phyloP scores from a whole-genome alignment of 805 yeast species.

The Lipomyces orientalis region DNA sequence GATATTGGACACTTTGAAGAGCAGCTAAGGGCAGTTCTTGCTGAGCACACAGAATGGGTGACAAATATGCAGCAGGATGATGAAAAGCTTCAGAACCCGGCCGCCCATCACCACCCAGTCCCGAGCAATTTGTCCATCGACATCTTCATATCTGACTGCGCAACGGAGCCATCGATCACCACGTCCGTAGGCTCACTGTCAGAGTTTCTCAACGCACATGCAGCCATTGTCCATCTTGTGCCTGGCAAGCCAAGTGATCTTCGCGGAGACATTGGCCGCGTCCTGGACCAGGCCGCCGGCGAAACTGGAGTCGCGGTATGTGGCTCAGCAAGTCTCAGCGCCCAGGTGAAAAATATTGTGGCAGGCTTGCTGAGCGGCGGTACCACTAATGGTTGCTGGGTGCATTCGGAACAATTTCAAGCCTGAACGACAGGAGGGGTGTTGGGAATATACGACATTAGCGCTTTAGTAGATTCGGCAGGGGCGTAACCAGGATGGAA shows the following conservation, averaged over 20 bases:
- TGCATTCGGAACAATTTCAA: slow-evolving; percentile 35
- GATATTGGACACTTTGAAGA: slow-evolving; percentile 1
- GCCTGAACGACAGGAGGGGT: neutral
- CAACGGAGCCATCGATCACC: slow-evolving; percentile 3
- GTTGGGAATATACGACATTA: neutral
- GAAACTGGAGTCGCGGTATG: slow-evolving; percentile 39
- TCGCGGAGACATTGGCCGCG: slow-evolving; percentile 6
- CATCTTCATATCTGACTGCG: slow-evolving; percentile 14
- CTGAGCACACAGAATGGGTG: neutral
- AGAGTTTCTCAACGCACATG: neutral
- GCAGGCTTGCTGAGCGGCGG: slow-evolving; percentile 33
- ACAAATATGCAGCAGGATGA: neutral
- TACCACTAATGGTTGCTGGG: slow-evolving; percentile 38
- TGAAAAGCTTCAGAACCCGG: neutral
- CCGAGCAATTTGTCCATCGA: neutral
- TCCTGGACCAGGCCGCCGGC: slow-evolving; percentile 31
- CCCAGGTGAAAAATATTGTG: slow-evolving; percentile 28
- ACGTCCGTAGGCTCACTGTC: neutral
- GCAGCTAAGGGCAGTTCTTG: neutral
- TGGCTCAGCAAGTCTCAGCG: slow-evolving; percentile 32
- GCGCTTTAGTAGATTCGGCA: too few species aligned
- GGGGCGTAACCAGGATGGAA: too few species aligned
- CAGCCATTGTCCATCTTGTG: neutral
- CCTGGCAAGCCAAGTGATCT: slow-evolving; percentile 21
- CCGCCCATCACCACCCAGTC: neutral